Evolutionary conservation across 176 grass and related monocot genomes (phyloP).

Genomic region (Bromus sterilis): DNA sequence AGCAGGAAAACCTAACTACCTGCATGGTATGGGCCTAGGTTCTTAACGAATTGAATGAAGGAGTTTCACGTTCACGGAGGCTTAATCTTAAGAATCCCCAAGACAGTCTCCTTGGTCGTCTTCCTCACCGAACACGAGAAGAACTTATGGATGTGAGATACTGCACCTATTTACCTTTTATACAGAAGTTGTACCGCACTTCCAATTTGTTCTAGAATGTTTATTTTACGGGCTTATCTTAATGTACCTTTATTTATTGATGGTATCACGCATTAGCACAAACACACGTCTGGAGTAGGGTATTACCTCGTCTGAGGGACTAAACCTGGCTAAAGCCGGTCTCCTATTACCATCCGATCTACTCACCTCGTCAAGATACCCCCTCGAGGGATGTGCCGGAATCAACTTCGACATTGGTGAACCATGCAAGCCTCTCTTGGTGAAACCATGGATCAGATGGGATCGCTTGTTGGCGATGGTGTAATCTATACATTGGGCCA

Average conservation of each 20-base stretch:
- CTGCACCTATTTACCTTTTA: not conserved
- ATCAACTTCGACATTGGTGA: no score
- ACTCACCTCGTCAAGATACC: no score
- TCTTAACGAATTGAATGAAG: conserved; percentile 83
- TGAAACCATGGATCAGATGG: no score
- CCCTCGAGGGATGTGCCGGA: no score
- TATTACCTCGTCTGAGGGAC: no score
- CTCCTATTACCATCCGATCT: no score
- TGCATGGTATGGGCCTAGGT: conserved; percentile 98
- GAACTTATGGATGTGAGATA: conserved; percentile 92
- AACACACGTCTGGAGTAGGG: no score
- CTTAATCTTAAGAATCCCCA: conserved; percentile 94
- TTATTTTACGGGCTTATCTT: not conserved
- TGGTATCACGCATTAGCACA: no score
- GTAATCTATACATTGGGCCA: no score
- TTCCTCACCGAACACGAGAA: conserved; percentile 63
- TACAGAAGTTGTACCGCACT: not conserved
- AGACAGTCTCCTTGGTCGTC: conserved; percentile 72
- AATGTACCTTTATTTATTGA: not conserved
- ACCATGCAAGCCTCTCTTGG: no score
- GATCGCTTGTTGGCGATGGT: no score
- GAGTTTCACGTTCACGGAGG: conserved; percentile 85
- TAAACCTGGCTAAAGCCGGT: no score
- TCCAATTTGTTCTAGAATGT: not conserved
- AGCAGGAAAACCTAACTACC: conserved; percentile 93